These are phyloP conservation scores for Aspergillus egyptiacus DNA, from an alignment of 495 filamentous ascomycete genomes.

Conservation along the genomic window DNA sequence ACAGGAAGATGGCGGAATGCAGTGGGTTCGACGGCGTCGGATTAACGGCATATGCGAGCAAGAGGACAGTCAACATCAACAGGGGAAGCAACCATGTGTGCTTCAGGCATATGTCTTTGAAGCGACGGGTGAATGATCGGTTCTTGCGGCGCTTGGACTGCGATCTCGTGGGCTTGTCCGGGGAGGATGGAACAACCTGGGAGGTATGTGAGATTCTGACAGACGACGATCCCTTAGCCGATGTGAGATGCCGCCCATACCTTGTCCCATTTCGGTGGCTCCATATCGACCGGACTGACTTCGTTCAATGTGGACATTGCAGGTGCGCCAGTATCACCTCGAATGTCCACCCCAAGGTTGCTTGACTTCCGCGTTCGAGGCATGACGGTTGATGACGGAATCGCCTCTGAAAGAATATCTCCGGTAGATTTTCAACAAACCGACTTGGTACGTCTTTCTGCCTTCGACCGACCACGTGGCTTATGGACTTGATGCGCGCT, in stretches of 20 bases:
- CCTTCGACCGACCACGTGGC: neutral
- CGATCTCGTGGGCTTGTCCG: slow-evolving; percentile 35
- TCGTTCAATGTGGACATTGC: slow-evolving; percentile 50
- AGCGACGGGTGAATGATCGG: slow-evolving; percentile 58
- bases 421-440: neutral
- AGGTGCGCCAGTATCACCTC: slow-evolving; percentile 47
- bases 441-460: neutral
- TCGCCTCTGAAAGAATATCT: neutral
- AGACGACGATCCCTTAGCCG: neutral
- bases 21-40: slow-evolving; percentile 78
- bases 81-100: slow-evolving; percentile 81
- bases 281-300: slow-evolving; percentile 39
- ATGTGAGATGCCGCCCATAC: slow-evolving; percentile 25
- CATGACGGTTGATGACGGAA: slow-evolving; percentile 20
- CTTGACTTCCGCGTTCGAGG: slow-evolving; percentile 45
- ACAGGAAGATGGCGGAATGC: slow-evolving; percentile 85
- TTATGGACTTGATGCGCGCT: neutral
- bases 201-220: slow-evolving; percentile 11
- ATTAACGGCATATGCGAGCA: slow-evolving; percentile 67
- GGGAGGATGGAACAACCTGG: slow-evolving; percentile 20
- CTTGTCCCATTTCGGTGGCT: slow-evolving; percentile 34
- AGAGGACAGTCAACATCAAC: slow-evolving; percentile 56
- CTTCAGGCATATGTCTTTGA: slow-evolving; percentile 59
- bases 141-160: slow-evolving; percentile 47
- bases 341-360: slow-evolving; percentile 45